phyloP scores from a whole-genome alignment of 345 rosid species.

The Erodium maritimum region DNA sequence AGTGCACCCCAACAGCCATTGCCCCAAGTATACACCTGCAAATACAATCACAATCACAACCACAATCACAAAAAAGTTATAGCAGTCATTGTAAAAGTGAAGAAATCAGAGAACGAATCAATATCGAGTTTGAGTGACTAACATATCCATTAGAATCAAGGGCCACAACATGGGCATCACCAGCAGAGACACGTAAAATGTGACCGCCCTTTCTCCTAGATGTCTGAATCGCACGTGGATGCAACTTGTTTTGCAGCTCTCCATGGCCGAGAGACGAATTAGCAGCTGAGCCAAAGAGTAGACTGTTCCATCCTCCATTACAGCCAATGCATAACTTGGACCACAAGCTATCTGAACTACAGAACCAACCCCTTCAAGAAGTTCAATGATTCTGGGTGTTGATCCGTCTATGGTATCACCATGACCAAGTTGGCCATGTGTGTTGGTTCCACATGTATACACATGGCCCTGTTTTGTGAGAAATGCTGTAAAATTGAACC shows the following conservation, averaged over 20 bases:
- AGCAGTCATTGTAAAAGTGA: too few species aligned
- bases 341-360: constrained; percentile 83
- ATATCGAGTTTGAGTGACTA: constrained; percentile 19
- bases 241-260: constrained; percentile 76
- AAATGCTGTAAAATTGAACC: constrained; percentile 77
- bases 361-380: constrained; percentile 39
- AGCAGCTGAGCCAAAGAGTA: constrained; percentile 91
- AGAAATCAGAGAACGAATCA: too few species aligned
- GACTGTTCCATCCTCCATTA: constrained; percentile 46
- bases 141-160: constrained; percentile 91
- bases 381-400: constrained; percentile 52
- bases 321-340: constrained; percentile 73
- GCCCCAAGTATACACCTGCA: constrained; percentile 98
- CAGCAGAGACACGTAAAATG: constrained; percentile 84
- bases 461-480: constrained; percentile 70
- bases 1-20: constrained; percentile 96
- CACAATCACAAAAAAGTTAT: background rate
- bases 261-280: constrained; percentile 95
- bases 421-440: constrained; percentile 89
- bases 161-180: constrained; percentile 92
- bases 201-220: constrained; percentile 61
- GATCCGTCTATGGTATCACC: constrained; percentile 75
- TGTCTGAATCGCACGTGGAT: constrained; percentile 64
- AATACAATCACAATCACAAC: constrained; percentile 18
- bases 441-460: constrained; percentile 70